A percentile compares a stretch with the other conserved stretches of the same genome.
These are phyloP conservation scores for Oidiodendron maius DNA, from an alignment of 495 filamentous ascomycete genomes.

Conservation along the genomic window DNA sequence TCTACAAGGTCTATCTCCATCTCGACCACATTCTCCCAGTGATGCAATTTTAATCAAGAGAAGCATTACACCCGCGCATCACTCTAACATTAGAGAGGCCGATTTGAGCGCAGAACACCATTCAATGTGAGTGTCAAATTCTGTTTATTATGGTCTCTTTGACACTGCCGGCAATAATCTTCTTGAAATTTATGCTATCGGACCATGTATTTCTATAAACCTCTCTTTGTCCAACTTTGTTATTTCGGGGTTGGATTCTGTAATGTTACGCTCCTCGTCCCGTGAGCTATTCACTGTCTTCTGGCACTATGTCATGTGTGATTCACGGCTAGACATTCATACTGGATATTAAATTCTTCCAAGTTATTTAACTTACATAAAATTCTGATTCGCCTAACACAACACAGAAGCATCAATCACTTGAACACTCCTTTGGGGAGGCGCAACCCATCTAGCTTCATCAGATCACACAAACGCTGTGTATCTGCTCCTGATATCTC, in stretches of 20 bases:
- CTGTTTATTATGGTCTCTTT: too few species aligned
- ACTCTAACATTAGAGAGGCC: slow-evolving; percentile 12
- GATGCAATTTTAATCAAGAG: slow-evolving; percentile 23
- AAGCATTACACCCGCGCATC: slow-evolving; percentile 10
- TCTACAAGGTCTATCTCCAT: background rate
- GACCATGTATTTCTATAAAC: too few species aligned
- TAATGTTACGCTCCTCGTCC: too few species aligned
- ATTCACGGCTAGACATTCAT: too few species aligned
- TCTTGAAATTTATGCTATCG: too few species aligned
- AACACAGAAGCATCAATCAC: slow-evolving; percentile 7
- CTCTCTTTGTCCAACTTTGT: too few species aligned
- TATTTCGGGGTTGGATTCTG: too few species aligned
- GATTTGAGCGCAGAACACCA: slow-evolving; percentile 3
- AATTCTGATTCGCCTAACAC: slow-evolving; percentile 13
- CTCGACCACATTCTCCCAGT: slow-evolving; percentile 21
- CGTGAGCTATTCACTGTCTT: too few species aligned
- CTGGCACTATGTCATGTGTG: too few species aligned
- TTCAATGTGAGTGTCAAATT: slow-evolving; percentile 5
- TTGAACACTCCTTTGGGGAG: slow-evolving; percentile 13
- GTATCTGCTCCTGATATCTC: slow-evolving; percentile 32
- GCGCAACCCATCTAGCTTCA: slow-evolving; percentile 7
- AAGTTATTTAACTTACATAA: too few species aligned
- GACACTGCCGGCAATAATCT: too few species aligned
- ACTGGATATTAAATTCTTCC: too few species aligned
- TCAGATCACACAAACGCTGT: slow-evolving; percentile 29